A percentile compares a stretch with the other conserved stretches of the same genome.
Conservation (phyloP, 805 yeast genomes). For the Lachancea kluyveri region DNA sequence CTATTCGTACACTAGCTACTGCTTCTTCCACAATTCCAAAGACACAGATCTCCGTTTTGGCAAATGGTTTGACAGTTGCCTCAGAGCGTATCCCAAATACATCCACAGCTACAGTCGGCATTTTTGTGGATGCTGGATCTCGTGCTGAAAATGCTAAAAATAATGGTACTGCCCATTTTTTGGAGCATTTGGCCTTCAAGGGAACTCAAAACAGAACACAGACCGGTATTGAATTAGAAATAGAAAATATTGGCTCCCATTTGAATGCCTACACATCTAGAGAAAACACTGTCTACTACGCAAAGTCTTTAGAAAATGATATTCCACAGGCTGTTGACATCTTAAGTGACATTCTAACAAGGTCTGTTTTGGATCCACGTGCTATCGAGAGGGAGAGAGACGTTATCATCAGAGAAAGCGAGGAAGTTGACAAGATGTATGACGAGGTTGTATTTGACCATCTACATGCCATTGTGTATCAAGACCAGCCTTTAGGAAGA, state of each 20-base stretch:
- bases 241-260: conserved; percentile 95
- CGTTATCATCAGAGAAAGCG: conserved; percentile 92
- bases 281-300: conserved; percentile 95
- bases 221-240: conserved; percentile 78
- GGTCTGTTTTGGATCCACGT: conserved; percentile 68
- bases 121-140: conserved; percentile 98
- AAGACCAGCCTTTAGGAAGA: conserved; percentile 89
- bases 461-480: conserved; percentile 86
- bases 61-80: conserved; percentile 95
- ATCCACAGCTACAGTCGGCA: conserved; percentile 94
- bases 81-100: conserved; percentile 82
- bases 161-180: conserved; percentile 96
- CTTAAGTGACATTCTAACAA: conserved; percentile 80
- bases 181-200: conserved; percentile 94
- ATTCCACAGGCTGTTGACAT: conserved; percentile 84
- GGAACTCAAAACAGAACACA: conserved; percentile 84
- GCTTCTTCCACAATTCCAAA: conserved; percentile 34
- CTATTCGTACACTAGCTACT: conserved; percentile 4
- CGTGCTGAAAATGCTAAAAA: conserved; percentile 81
- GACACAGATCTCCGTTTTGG: conserved; percentile 63
- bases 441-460: conserved; percentile 98
- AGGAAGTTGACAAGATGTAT: conserved; percentile 96
- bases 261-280: conserved; percentile 97
- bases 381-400: conserved; percentile 96
- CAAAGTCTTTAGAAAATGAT: conserved; percentile 76